Percentiles rank a stretch among this genome's conserved stretches.
phyloP scores from a whole-genome alignment of 2,329 filamentous ascomycete genomes.

The Metarhizium guizhouense region DNA sequence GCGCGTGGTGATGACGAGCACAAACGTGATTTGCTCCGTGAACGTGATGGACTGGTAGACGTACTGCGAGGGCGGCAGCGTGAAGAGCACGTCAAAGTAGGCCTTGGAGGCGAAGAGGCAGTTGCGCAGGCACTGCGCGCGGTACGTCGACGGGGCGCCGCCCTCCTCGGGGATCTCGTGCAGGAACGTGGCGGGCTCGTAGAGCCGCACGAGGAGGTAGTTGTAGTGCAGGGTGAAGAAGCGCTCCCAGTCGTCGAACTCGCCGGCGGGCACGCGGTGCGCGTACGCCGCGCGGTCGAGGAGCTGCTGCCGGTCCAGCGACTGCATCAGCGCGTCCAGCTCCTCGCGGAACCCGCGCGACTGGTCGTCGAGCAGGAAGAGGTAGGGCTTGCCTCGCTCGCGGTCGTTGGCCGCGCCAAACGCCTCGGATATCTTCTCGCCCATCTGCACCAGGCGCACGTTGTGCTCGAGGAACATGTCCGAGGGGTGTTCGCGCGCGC shows the following conservation, averaged over 20 bases:
- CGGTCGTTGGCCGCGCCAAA: slow-evolving; percentile 22
- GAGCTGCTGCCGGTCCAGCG: slow-evolving; percentile 16
- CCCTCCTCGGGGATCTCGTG: slow-evolving; percentile 16
- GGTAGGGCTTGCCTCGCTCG: slow-evolving; percentile 18
- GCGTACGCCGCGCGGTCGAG: slow-evolving; percentile 2
- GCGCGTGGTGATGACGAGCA: slow-evolving; percentile 12
- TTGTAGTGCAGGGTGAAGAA: slow-evolving; percentile 23
- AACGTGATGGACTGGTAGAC: slow-evolving; percentile 13
- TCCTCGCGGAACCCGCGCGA: slow-evolving; percentile 22
- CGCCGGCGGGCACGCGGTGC: slow-evolving; percentile 5
- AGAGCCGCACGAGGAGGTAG: slow-evolving; percentile 27
- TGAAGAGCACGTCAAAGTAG: slow-evolving; percentile 23
- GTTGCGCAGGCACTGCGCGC: too few species aligned
- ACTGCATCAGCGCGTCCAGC: slow-evolving; percentile 23
- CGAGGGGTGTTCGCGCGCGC: too few species aligned
- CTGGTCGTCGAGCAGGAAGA: slow-evolving; percentile 23
- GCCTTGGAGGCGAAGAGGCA: slow-evolving; percentile 1
- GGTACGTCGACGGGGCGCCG: slow-evolving; percentile 9
- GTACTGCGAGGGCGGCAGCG: slow-evolving; percentile 16
- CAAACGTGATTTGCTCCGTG: slow-evolving; percentile 10
- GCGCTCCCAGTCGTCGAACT: slow-evolving; percentile 11
- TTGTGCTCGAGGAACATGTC: slow-evolving; percentile 18
- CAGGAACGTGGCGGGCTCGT: slow-evolving; percentile 29
- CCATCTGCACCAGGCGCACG: slow-evolving; percentile 25
- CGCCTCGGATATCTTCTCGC: slow-evolving; percentile 23